Evolutionary conservation across 2,329 filamentous ascomycete genomes (phyloP).

Genomic region (Aspergillus eucalypticola): DNA sequence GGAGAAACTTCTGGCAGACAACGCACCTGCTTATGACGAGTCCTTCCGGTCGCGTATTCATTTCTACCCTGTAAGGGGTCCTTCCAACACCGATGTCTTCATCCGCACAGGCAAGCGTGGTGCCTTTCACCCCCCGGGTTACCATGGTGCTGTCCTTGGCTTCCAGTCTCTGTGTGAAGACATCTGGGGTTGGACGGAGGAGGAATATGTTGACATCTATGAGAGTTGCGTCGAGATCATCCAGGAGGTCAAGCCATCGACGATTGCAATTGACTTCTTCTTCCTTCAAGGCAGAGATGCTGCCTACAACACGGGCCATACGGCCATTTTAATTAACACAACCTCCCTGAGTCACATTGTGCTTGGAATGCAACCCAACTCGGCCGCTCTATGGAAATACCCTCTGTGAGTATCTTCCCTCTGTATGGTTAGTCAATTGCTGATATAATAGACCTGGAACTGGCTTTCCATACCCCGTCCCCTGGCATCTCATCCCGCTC

Average conservation of each 20-base stretch:
- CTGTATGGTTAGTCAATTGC: background rate
- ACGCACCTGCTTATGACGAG: conserved; percentile 22
- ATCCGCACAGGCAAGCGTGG: conserved; percentile 29
- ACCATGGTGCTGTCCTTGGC: conserved; percentile 37
- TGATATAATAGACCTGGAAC: conserved; percentile 43
- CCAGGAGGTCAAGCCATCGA: conserved; percentile 38
- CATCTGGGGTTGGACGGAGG: conserved; percentile 39
- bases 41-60: conserved; percentile 18
- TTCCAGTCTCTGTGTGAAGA: conserved; percentile 30
- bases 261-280: conserved; percentile 48
- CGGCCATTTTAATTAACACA: conserved; percentile 46
- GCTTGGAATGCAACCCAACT: conserved; percentile 41
- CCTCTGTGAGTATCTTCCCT: conserved; percentile 27
- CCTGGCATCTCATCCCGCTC: conserved; percentile 44
- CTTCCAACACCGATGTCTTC: conserved; percentile 37
- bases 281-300: conserved; percentile 49
- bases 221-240: conserved; percentile 43
- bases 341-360: conserved; percentile 49
- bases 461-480: conserved; percentile 50
- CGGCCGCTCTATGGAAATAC: conserved; percentile 35
- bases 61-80: conserved; percentile 40
- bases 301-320: conserved; percentile 37
- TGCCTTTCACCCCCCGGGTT: conserved; percentile 34
- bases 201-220: conserved; percentile 46
- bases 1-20: conserved; percentile 27